Percentiles rank a stretch among this genome's conserved stretches.
Conservation (phyloP, 768 basidiomycete genomes). For the Mycena maculata region DNA sequence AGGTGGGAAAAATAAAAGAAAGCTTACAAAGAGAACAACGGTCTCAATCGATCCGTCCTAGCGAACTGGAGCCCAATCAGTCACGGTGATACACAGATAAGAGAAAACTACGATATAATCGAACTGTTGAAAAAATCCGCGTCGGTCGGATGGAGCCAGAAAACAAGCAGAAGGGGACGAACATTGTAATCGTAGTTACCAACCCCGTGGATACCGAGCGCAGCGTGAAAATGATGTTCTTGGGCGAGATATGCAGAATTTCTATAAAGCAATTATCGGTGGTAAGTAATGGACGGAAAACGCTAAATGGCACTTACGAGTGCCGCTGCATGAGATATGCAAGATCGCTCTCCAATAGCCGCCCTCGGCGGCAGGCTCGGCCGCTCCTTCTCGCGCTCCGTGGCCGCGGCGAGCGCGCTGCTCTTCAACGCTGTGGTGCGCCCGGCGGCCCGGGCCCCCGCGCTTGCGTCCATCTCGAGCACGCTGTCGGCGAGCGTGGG, state of each 20-base stretch:
- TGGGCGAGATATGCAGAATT: slow-evolving; percentile 32
- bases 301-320: slow-evolving; percentile 15
- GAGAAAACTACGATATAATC: slow-evolving; percentile 53
- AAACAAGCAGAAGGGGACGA: neutral
- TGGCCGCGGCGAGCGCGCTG: neutral
- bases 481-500: neutral
- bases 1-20: neutral
- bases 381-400: no score
- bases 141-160: neutral
- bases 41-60: slow-evolving; percentile 66
- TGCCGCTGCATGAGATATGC: slow-evolving; percentile 43
- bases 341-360: slow-evolving; percentile 64
- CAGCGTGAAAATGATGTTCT: slow-evolving; percentile 36
- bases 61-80: slow-evolving; percentile 45
- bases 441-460: neutral
- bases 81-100: neutral
- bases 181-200: slow-evolving; percentile 37
- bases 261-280: neutral
- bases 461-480: neutral
- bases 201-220: slow-evolving; percentile 38
- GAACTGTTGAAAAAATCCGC: slow-evolving; percentile 45
- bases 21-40: slow-evolving; percentile 46
- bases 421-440: neutral
- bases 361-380: neutral
- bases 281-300: no score